Conservation (phyloP, 2,329 filamentous ascomycete species). For the Microthyrium microscopicum region DNA sequence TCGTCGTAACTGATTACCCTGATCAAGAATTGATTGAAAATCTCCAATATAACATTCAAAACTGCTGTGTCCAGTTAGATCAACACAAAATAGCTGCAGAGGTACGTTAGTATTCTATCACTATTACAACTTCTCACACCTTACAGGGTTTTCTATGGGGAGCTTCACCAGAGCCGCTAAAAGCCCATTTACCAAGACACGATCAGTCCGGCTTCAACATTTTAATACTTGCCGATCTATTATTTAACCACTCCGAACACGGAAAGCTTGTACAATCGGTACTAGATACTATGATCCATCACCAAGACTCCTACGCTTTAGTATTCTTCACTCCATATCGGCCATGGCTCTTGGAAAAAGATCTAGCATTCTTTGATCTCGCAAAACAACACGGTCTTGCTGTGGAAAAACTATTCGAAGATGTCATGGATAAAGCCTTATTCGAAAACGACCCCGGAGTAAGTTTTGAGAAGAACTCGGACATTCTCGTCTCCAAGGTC, state of each 20-base stretch:
- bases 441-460: constrained; percentile 77
- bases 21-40: constrained; percentile 70
- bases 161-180: constrained; percentile 39
- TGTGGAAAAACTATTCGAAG: constrained; percentile 68
- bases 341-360: constrained; percentile 74
- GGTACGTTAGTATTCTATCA: constrained; percentile 10
- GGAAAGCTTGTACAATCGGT: constrained; percentile 59
- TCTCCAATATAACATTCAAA: constrained; percentile 57
- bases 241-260: constrained; percentile 87
- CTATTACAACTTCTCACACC: constrained; percentile 9
- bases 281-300: constrained; percentile 43
- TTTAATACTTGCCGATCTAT: constrained; percentile 69
- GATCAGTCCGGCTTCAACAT: constrained; percentile 47
- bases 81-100: constrained; percentile 23
- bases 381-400: constrained; percentile 52
- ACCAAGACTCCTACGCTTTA: constrained; percentile 44
- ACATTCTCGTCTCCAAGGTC: not conserved
- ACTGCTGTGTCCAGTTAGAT: constrained; percentile 28
- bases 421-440: constrained; percentile 68
- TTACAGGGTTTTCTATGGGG: constrained; percentile 80
- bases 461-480: constrained; percentile 15
- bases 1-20: constrained; percentile 79
- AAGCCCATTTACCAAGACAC: constrained; percentile 34
- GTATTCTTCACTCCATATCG: constrained; percentile 93
- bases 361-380: constrained; percentile 72